Conservation (phyloP, 2,329 filamentous ascomycete genomes). For the Colletotrichum salicis region DNA sequence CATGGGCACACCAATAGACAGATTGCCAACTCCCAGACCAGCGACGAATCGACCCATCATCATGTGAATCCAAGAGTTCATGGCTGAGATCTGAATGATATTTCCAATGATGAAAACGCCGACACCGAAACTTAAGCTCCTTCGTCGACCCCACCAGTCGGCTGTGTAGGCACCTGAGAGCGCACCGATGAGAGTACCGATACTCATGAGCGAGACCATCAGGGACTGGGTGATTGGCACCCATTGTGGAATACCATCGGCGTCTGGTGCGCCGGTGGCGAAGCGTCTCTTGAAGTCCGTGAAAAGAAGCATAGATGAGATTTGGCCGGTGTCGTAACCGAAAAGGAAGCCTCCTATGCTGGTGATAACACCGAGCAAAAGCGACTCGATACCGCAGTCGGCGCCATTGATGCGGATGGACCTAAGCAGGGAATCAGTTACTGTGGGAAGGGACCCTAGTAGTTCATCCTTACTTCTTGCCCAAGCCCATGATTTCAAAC, state of each 20-base stretch:
- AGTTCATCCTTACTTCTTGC: slow-evolving; percentile 27
- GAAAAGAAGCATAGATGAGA: slow-evolving; percentile 62
- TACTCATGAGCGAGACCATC: slow-evolving; percentile 66
- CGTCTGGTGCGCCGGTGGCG: slow-evolving; percentile 51
- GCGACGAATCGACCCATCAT: slow-evolving; percentile 74
- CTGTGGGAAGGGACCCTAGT: too few species aligned
- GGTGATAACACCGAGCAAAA: slow-evolving; percentile 61
- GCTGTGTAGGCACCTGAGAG: slow-evolving; percentile 64
- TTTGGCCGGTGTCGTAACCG: slow-evolving; percentile 72
- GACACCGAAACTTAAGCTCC: slow-evolving; percentile 63
- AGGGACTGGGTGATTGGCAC: slow-evolving; percentile 58
- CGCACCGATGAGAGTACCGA: slow-evolving; percentile 66
- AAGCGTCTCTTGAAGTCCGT: slow-evolving; percentile 67
- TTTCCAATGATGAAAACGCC: slow-evolving; percentile 72
- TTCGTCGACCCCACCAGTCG: slow-evolving; percentile 67
- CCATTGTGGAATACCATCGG: slow-evolving; percentile 51
- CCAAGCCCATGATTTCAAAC: slow-evolving; percentile 25
- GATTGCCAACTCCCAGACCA: slow-evolving; percentile 73
- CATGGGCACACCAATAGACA: slow-evolving; percentile 74
- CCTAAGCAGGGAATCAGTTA: slow-evolving; percentile 38
- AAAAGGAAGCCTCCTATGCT: slow-evolving; percentile 71
- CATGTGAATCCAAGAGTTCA: slow-evolving; percentile 70
- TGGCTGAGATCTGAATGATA: slow-evolving; percentile 72
- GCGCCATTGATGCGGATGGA: slow-evolving; percentile 55
- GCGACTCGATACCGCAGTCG: slow-evolving; percentile 52